Evolutionary conservation across 1,284 basidiomycete species (phyloP).

Genomic region (Leccinum pseudoinsigne): DNA sequence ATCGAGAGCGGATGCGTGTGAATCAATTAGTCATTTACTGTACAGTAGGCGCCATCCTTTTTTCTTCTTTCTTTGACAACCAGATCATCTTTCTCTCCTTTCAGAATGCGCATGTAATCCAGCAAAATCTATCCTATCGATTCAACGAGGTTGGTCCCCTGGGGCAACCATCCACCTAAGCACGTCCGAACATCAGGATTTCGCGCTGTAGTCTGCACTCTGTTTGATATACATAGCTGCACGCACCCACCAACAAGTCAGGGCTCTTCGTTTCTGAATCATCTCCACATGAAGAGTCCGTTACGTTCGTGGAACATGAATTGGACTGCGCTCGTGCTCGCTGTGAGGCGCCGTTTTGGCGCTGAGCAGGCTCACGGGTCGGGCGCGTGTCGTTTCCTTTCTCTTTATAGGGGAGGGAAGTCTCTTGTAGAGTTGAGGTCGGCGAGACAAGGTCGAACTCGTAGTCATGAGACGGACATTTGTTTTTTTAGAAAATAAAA

Average conservation of each 20-base stretch:
- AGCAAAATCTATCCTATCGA: no score
- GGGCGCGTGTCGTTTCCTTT: conserved; percentile 29
- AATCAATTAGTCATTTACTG: conserved; percentile 23
- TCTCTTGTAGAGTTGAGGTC: conserved; percentile 58
- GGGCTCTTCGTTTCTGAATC: conserved; percentile 39
- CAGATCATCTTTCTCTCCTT: not conserved
- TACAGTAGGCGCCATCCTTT: conserved; percentile 10
- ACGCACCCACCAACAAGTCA: conserved; percentile 52
- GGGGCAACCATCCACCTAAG: not conserved
- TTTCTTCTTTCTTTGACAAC: not conserved
- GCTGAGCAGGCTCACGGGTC: conserved; percentile 41
- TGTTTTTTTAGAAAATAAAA: not conserved
- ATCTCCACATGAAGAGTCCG: conserved; percentile 42
- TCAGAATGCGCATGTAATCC: not conserved
- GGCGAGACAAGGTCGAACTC: conserved; percentile 37
- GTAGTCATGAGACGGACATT: conserved; percentile 43
- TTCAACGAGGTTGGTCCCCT: no score
- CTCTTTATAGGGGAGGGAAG: conserved; percentile 17
- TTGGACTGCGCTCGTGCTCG: conserved; percentile 31
- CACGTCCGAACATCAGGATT: not conserved
- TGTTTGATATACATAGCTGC: not conserved
- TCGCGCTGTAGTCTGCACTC: not conserved
- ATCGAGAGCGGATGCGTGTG: conserved; percentile 11
- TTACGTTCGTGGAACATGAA: conserved; percentile 60
- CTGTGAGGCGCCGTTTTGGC: conserved; percentile 50